Evolutionary conservation across 208 protist genomes (phyloP), one percentile per base, ranked within the genome.

Genomic region (Trypanosoma scelopori): DNA sequence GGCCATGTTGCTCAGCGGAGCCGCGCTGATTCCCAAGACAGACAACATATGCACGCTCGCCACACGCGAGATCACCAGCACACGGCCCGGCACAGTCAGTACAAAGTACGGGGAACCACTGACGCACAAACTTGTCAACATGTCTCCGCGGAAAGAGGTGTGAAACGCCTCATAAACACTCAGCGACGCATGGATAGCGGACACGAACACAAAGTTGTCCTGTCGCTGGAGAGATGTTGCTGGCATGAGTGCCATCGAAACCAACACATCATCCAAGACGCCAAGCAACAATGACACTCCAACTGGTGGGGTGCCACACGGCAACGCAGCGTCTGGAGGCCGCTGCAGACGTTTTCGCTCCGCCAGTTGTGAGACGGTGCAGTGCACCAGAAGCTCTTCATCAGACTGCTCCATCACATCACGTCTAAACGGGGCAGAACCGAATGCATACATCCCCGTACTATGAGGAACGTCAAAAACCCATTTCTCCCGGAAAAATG

Each of bases 301-400:
- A 35, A 73, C 59, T 48, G 68, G 68, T 50, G 47, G 65, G 5
- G 22, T 62, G 52, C 69, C 70, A 39, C 7, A 48, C 1, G 25
- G 32, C 12, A 28, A 35, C 1, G 41, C 20, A 37, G 18, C 12
- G 1, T 18, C 6, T 53, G 55, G 22, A 11, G 25, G 47, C 16
- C 25, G n/a, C 39, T 65, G 37, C 13, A 27, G 50, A 37, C 42
- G 61, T 16, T 76, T 76, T 13, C 56, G 70, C 58, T 61, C 32
- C 22, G 66, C 42, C 6, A 89, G 57, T 64, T 79, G 42, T 63
- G 59, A 41, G 59, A 70, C 45, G 39, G 35, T 55, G n/a, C 30
- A 63, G 43, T 55, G 65, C 48, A 73, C 63, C 50, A 85, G 42
- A 47, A 74, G 49, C 48, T 76, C 55, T 58, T 82, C 59, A 69